Percentiles rank a stretch among this genome's conserved stretches.
phyloP scores from a whole-genome alignment of 805 yeast species.

The Hanseniaspora lindneri region DNA sequence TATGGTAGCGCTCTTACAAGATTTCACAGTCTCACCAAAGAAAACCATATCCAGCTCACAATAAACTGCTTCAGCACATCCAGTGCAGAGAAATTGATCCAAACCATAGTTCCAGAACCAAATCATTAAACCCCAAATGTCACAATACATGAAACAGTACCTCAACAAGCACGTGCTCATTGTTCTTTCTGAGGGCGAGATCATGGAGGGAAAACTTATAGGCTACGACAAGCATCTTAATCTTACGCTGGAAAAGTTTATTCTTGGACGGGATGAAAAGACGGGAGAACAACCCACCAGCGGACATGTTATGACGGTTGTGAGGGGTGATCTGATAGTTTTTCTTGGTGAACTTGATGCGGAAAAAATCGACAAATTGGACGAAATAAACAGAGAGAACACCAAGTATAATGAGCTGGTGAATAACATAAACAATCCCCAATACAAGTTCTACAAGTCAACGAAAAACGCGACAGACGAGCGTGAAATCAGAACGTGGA shows the following conservation, averaged over 20 bases:
- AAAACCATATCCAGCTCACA: too few relatives aligned
- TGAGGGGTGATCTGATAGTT: constrained; percentile 30
- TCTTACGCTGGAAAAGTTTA: constrained; percentile 33
- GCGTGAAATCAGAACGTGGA: constrained; percentile 27
- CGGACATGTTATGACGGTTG: constrained; percentile 15
- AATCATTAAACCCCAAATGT: constrained; percentile 22
- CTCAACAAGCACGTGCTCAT: constrained; percentile 40
- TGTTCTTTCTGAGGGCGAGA: constrained; percentile 46
- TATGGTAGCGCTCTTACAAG: too few relatives aligned
- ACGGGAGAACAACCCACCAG: background rate
- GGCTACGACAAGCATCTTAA: constrained; percentile 61
- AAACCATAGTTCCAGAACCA: too few relatives aligned
- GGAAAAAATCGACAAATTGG: constrained; percentile 22
- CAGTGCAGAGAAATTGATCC: too few relatives aligned
- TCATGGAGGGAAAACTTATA: constrained; percentile 37
- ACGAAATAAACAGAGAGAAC: constrained; percentile 26
- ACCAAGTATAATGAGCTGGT: constrained; percentile 30
- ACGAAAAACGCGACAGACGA: constrained; percentile 35
- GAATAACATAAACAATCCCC: constrained; percentile 46
- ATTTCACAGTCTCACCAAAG: too few relatives aligned
- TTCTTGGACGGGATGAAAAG: background rate
- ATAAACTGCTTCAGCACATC: too few relatives aligned
- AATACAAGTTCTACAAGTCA: constrained; percentile 44
- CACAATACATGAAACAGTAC: constrained; percentile 27
- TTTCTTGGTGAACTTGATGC: constrained; percentile 24